Conservation (phyloP, 352 stramenopile species). For the Phytophthora litchii region DNA sequence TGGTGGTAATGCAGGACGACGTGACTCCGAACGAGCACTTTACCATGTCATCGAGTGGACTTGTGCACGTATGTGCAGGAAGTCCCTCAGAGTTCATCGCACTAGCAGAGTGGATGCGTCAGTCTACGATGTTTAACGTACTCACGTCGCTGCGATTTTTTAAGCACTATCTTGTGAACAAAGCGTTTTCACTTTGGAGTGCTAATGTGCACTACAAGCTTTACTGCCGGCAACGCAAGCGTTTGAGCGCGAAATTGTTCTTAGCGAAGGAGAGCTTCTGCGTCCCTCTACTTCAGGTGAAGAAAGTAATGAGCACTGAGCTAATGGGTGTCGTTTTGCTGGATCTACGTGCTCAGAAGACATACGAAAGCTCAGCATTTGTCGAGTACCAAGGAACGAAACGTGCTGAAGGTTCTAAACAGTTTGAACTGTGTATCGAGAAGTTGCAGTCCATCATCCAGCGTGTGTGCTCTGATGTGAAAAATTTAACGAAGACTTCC, state of each 20-base stretch:
- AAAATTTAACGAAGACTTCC: constrained; percentile 78
- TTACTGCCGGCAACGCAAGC: constrained; percentile 90
- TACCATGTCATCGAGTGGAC: constrained; percentile 89
- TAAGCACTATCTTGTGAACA: constrained; percentile 94
- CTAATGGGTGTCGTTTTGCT: constrained; percentile 83
- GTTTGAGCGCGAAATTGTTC: constrained; percentile 83
- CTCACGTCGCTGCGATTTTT: constrained; percentile 94
- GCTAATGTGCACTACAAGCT: constrained; percentile 92
- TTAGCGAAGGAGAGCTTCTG: constrained; percentile 92
- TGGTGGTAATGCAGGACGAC: constrained; percentile 85
- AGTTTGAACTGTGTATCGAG: constrained; percentile 92
- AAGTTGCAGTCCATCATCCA: constrained; percentile 91
- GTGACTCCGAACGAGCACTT: constrained; percentile 87
- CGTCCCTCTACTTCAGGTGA: constrained; percentile 86
- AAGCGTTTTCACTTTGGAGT: constrained; percentile 89
- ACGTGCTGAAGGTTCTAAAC: constrained; percentile 85
- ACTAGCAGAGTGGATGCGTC: constrained; percentile 94
- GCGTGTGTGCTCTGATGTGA: constrained; percentile 91
- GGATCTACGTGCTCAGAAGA: constrained; percentile 88
- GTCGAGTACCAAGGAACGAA: constrained; percentile 91
- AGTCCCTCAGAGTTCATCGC: constrained; percentile 93
- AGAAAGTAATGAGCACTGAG: constrained; percentile 88
- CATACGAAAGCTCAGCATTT: constrained; percentile 88
- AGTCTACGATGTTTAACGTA: constrained; percentile 95
- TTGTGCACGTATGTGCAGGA: constrained; percentile 74